A percentile compares a stretch with the other conserved stretches of the same genome.
phyloP scores from a whole-genome alignment of 495 filamentous ascomycete species.

The Hypoxylon rickii region DNA sequence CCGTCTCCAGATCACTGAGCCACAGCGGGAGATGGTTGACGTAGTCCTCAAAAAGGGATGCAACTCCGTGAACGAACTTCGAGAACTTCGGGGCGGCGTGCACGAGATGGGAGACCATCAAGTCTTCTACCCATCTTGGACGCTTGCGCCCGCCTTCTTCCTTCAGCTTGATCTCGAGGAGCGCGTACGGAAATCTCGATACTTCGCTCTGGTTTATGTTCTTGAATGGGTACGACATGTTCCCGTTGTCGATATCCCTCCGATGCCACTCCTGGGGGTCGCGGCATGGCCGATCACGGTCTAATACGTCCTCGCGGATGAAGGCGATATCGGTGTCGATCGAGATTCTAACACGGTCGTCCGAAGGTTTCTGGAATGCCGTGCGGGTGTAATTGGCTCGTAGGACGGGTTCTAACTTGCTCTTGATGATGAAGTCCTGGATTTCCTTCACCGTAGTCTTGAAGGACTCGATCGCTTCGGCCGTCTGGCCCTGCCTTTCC shows the following conservation, averaged over 20 bases:
- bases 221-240: constrained; percentile 85
- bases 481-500: constrained; percentile 64
- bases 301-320: constrained; percentile 89
- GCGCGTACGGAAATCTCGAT: constrained; percentile 84
- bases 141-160: constrained; percentile 67
- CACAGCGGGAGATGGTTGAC: constrained; percentile 97
- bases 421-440: constrained; percentile 76
- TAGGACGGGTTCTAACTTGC: constrained; percentile 80
- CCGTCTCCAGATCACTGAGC: constrained; percentile 85
- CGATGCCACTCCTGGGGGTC: constrained; percentile 91
- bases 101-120: constrained; percentile 90
- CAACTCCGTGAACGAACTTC: constrained; percentile 94
- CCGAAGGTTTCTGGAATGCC: constrained; percentile 94
- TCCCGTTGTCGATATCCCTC: constrained; percentile 78
- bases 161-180: constrained; percentile 91
- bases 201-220: constrained; percentile 88
- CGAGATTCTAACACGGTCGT: constrained; percentile 86
- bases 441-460: constrained; percentile 74
- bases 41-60: constrained; percentile 88
- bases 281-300: constrained; percentile 81
- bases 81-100: constrained; percentile 88
- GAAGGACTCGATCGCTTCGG: constrained; percentile 68
- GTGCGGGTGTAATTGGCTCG: constrained; percentile 93
- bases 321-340: constrained; percentile 92
- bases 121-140: constrained; percentile 84